A percentile compares a stretch with the other conserved stretches of the same genome.
Conservation (phyloP, 2,329 filamentous ascomycete species). For the Stylonectria norvegica region DNA sequence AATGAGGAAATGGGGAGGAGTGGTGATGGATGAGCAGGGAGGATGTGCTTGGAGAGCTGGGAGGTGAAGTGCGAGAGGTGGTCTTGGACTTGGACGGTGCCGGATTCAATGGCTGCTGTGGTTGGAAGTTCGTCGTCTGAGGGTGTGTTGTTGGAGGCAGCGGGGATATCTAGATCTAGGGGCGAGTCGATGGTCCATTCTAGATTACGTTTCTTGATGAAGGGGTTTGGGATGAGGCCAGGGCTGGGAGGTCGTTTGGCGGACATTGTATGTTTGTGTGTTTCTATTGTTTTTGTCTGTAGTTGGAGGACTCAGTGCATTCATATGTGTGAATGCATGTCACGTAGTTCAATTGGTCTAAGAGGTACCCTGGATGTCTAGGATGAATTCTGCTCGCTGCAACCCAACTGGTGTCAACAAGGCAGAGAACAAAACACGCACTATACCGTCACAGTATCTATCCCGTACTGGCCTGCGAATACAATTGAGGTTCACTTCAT, state of each 20-base stretch:
- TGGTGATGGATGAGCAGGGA: constrained; percentile 25
- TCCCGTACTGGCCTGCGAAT: no score
- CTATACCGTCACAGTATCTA: no score
- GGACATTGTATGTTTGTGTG: no score
- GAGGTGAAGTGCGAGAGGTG: constrained; percentile 39
- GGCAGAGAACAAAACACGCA: no score
- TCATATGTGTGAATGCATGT: no score
- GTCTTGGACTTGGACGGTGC: constrained; percentile 34
- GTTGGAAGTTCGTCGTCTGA: constrained; percentile 15
- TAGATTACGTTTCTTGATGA: constrained; percentile 46
- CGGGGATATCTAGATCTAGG: constrained; percentile 1
- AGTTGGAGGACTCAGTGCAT: no score
- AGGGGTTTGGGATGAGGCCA: constrained; percentile 41
- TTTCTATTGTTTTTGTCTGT: no score
- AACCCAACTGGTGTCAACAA: no score
- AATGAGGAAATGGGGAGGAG: constrained; percentile 36
- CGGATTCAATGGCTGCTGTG: constrained; percentile 41
- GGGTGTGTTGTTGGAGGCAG: constrained; percentile 6
- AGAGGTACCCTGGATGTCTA: no score
- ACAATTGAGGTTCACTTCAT: no score
- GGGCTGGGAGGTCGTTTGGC: constrained; percentile 34
- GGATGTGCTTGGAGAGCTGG: constrained; percentile 28
- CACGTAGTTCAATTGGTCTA: no score
- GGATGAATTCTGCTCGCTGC: no score
- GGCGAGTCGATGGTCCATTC: constrained; percentile 38